Evolutionary conservation across 805 yeast species (phyloP).

Genomic region (Yarrowia sp.): DNA sequence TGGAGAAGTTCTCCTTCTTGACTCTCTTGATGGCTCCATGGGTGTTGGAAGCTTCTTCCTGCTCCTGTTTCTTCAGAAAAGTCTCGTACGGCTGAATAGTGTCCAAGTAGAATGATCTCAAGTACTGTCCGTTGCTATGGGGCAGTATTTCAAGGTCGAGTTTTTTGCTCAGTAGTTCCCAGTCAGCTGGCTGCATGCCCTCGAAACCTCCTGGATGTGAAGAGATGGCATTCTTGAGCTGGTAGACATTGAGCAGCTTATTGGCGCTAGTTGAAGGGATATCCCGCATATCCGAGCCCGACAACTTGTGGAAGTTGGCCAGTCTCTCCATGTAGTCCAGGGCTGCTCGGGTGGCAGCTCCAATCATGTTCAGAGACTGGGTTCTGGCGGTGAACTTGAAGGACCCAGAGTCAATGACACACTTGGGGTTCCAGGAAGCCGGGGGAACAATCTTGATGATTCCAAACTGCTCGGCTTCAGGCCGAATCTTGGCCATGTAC

Average conservation of each 20-base stretch:
- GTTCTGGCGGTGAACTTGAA: slow-evolving; percentile 50
- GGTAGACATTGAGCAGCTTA: slow-evolving; percentile 47
- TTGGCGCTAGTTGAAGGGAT: slow-evolving; percentile 45
- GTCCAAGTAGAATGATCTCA: slow-evolving; percentile 31
- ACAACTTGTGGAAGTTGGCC: slow-evolving; percentile 48
- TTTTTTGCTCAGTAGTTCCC: slow-evolving; percentile 24
- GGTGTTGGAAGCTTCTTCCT: background rate
- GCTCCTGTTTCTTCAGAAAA: slow-evolving; percentile 41
- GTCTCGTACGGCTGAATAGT: slow-evolving; percentile 46
- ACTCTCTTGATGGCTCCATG: background rate
- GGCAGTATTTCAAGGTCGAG: slow-evolving; percentile 31
- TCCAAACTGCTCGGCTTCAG: slow-evolving; percentile 67
- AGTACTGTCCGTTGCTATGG: slow-evolving; percentile 25
- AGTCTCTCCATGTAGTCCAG: slow-evolving; percentile 50
- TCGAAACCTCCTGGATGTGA: slow-evolving; percentile 42
- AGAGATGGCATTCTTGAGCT: slow-evolving; percentile 47
- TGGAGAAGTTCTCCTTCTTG: slow-evolving; percentile 28
- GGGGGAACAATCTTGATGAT: slow-evolving; percentile 80
- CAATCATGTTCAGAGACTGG: slow-evolving; percentile 50
- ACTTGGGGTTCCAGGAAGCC: slow-evolving; percentile 53
- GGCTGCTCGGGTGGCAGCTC: slow-evolving; percentile 49
- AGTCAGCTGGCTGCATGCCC: slow-evolving; percentile 18
- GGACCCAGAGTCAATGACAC: slow-evolving; percentile 48
- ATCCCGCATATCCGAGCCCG: slow-evolving; percentile 43
- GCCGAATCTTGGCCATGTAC: slow-evolving; percentile 63